These are phyloP conservation scores for Hypsizygus marmoreus DNA, from an alignment of 768 basidiomycete genomes.

Conservation along the genomic window DNA sequence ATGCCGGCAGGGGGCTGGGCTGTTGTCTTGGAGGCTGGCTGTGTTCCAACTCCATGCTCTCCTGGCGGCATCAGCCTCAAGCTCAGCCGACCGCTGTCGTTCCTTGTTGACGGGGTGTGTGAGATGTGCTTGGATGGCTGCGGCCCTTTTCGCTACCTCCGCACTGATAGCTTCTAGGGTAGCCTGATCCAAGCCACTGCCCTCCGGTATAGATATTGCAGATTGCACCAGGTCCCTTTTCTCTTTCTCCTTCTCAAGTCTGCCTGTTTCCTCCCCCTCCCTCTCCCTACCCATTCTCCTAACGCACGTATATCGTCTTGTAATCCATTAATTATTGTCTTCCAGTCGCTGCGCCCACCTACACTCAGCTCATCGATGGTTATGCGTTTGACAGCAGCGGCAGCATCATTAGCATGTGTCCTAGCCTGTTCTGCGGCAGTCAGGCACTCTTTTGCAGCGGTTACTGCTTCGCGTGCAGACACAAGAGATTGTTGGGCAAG, in stretches of 20 bases:
- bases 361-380: too few relatives aligned
- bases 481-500: slow-evolving; percentile 32
- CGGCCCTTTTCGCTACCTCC: background rate
- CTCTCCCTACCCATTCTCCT: slow-evolving; percentile 19
- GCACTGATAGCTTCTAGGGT: background rate
- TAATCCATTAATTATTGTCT: slow-evolving; percentile 7
- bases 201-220: background rate
- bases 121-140: background rate
- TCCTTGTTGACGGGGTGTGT: background rate
- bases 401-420: slow-evolving; percentile 21
- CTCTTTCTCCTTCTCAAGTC: slow-evolving; percentile 11
- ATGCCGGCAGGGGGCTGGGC: background rate
- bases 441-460: slow-evolving; percentile 28
- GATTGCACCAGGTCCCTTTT: slow-evolving; percentile 3
- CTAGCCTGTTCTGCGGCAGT: slow-evolving; percentile 24
- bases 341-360: too few relatives aligned
- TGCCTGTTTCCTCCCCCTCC: slow-evolving; percentile 18
- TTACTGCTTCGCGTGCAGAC: slow-evolving; percentile 27
- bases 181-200: slow-evolving; percentile 1
- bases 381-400: slow-evolving; percentile 24
- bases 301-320: slow-evolving; percentile 19
- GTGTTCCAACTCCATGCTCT: slow-evolving; percentile 24
- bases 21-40: slow-evolving; percentile 10
- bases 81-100: slow-evolving; percentile 7
- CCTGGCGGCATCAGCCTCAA: slow-evolving; percentile 19